Evolutionary conservation across 495 filamentous ascomycete species (phyloP), one percentile per base, ranked within the genome.

Genomic region (Rhizodiscina lignyota): DNA sequence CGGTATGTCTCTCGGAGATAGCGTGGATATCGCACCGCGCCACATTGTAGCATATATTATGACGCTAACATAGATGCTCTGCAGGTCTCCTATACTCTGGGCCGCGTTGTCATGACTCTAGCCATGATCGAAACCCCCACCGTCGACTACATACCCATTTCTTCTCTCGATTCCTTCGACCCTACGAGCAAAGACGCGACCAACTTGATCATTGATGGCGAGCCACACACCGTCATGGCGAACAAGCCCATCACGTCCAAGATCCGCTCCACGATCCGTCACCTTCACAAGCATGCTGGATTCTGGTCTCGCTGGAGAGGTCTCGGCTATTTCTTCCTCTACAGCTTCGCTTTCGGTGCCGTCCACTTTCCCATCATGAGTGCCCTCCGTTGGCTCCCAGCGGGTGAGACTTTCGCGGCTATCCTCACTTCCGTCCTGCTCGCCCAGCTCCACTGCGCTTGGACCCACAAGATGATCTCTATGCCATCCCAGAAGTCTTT

Each of bases 391-490:
- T 32, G 56, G 18, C 36, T 48, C 26, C 56, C 59, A 29, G 53
- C 57, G 17, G 45, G 37, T 16, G 29, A 38, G 33, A 32, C 57
- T 29, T 11, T 75, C 13, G 42, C 51, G 3, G 43, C 51, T 21
- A 49, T 60, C 12, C 0, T 68, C 33, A 26, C 59, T 29, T 53
- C 54, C 22, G 38, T 70, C n/a, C 42, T 64, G 3, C 37, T 66
- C 23, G 55, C 64, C 10, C 67, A 62, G 38, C 45, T 71, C 36
- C 60, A 63, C 35, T 60, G 72, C 43, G 56, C 63, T 31, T 76
- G 74, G 67, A 62, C 73, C 4, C 67, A 76, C 53, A 70, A 68
- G 40, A 61, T 73, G 39, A 72, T 76, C 48, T 66, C 70, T 10
- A 55, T 66, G 48, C 62, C 65, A 15, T 64, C 65, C 4, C 45